Base-by-base conservation (phyloP, 2,329 filamentous ascomycete genomes). In the Penicillium paneum region DNA sequence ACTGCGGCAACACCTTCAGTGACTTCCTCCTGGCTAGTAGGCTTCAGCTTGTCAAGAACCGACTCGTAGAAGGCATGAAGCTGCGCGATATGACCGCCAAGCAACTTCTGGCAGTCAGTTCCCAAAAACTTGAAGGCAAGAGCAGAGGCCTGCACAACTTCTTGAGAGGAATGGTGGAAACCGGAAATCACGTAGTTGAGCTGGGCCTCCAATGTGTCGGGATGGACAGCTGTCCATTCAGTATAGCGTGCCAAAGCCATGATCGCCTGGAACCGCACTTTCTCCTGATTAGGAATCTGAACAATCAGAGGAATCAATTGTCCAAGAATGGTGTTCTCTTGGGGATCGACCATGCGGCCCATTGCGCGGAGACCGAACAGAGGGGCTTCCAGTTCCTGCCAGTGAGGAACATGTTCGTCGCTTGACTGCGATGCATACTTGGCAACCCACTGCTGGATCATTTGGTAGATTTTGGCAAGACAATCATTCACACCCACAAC, bases 221-320 rank as follows among this genome's bases (percentile, higher is more conserved):
- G 90, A 67, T 99, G 94, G 44, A 91, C 86, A 5, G 94, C 86
- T 0, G 95, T 99, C 94, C 94, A 99, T 73, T 97, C 93, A 0
- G 95, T 99, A 70, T 99, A 99, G 58, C 94, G 84, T 35, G 91
- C 94, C 21, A 99, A 83, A 3, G 95, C 92, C 91, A 99, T 97
- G 67, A 97, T 96, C 6, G 93, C 93, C 59, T 96, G 93, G 74
- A 99, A 99, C 8, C 92, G 90, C n/a, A 99, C 83, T 78, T 97
- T 99, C 74, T 97, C 91, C 67, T 99, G 94, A 67, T 90, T 87
- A 0, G 94, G 94, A 57, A 99, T 96, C 69, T 95, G 90, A 11
- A 96, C 91, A 59, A 99, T 85, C 53, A 99, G 80, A 17, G 92
- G 92, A 77, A 99, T 96, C 15, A 99, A 85, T 68, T 93, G 90